Evolutionary conservation across 2,329 filamentous ascomycete species (phyloP).

Genomic region (Emydomyces testavorans): DNA sequence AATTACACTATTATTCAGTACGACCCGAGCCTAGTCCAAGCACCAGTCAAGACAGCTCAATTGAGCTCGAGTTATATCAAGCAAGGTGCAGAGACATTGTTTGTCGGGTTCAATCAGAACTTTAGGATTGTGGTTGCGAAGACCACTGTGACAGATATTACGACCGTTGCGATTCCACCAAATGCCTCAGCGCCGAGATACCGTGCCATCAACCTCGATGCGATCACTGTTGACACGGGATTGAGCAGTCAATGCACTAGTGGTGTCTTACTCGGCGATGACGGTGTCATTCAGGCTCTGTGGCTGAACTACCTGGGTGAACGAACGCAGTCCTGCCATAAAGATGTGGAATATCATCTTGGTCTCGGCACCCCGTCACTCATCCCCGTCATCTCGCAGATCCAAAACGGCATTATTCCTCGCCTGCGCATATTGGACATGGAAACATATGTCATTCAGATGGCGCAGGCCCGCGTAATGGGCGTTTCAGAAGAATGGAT

Average conservation of each 20-base stretch:
- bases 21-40: slow-evolving; percentile 83
- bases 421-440: slow-evolving; percentile 83
- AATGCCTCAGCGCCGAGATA: slow-evolving; percentile 87
- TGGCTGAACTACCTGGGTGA: slow-evolving; percentile 97
- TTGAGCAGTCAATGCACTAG: slow-evolving; percentile 85
- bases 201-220: slow-evolving; percentile 87
- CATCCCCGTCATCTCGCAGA: slow-evolving; percentile 75
- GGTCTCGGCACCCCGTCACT: slow-evolving; percentile 81
- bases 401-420: slow-evolving; percentile 63
- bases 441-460: slow-evolving; percentile 88
- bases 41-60: slow-evolving; percentile 79
- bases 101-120: slow-evolving; percentile 97
- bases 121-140: slow-evolving; percentile 86
- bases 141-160: slow-evolving; percentile 93
- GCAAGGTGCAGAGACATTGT: slow-evolving; percentile 87
- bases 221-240: slow-evolving; percentile 91
- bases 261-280: slow-evolving; percentile 77
- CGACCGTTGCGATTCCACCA: slow-evolving; percentile 88
- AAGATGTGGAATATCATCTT: slow-evolving; percentile 93
- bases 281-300: slow-evolving; percentile 85
- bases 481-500: slow-evolving; percentile 96
- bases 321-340: slow-evolving; percentile 61
- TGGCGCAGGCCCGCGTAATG: slow-evolving; percentile 95
- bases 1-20: slow-evolving; percentile 96
- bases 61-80: slow-evolving; percentile 72